A percentile compares a stretch with the other conserved stretches of the same genome.
phyloP scores from a whole-genome alignment of 2,329 filamentous ascomycete species.

The Fusarium sp. region DNA sequence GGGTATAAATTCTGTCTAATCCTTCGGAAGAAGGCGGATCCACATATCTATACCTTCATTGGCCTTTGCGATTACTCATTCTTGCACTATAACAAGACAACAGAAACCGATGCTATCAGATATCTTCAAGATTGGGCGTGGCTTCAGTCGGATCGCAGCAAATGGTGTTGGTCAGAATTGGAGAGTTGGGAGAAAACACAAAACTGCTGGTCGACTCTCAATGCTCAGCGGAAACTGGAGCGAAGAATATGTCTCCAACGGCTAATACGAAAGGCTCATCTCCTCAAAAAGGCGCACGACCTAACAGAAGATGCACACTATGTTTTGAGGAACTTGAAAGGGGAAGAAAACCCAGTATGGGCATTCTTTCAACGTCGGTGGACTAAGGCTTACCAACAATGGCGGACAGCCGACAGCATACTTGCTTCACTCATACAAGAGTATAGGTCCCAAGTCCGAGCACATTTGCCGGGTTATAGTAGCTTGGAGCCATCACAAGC shows the following conservation, averaged over 20 bases:
- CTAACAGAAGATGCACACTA: accelerated
- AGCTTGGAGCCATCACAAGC: background rate
- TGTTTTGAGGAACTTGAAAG: accelerated
- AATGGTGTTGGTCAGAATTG: background rate
- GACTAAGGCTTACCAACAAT: accelerated
- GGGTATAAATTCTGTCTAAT: background rate
- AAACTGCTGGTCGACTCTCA: background rate
- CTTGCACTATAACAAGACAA: accelerated
- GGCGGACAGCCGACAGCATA: background rate
- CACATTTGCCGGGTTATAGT: background rate
- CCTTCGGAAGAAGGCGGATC: background rate
- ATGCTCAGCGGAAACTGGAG: background rate
- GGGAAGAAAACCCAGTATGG: accelerated
- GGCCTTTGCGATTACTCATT: background rate
- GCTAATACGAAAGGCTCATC: background rate
- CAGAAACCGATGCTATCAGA: accelerated
- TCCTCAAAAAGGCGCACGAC: accelerated
- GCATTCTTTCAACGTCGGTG: background rate
- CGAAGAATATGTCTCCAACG: background rate
- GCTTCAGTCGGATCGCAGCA: background rate
- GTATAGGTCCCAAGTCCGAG: accelerated
- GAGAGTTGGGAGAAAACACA: background rate
- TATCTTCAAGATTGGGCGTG: background rate
- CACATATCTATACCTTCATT: background rate
- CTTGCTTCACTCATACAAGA: accelerated